Evolutionary conservation across 2,329 filamentous ascomycete genomes (phyloP).

Genomic region (Monosporascus sp.): DNA sequence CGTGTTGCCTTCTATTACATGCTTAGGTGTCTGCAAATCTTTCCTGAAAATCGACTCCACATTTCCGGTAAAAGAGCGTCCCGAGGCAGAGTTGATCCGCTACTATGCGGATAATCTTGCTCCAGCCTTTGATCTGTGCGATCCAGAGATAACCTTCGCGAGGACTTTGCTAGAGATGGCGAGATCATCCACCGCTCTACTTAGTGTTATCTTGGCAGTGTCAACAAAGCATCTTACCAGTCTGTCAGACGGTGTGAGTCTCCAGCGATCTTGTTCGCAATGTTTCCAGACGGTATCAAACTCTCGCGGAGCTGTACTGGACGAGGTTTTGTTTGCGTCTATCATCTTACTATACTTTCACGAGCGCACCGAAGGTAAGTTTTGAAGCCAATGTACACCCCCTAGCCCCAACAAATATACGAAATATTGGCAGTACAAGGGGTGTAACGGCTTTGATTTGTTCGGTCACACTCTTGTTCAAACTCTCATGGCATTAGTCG

Average conservation of each 20-base stretch:
- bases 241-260: not conserved
- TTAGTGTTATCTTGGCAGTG: not conserved
- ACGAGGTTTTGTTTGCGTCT: not conserved
- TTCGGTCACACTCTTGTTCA: not conserved
- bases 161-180: conserved; percentile 1
- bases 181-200: not conserved
- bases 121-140: conserved; percentile 2
- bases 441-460: too few relatives aligned
- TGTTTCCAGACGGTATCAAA: not conserved
- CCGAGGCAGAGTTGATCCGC: conserved; percentile 1
- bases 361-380: not conserved
- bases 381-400: not conserved
- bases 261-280: not conserved
- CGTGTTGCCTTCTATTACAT: not conserved
- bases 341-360: not conserved
- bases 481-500: not conserved
- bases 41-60: not conserved
- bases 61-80: not conserved
- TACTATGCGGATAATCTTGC: conserved; percentile 3
- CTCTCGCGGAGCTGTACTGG: not conserved
- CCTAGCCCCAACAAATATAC: too few relatives aligned
- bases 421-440: too few relatives aligned
- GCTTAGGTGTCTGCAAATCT: not conserved
- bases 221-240: not conserved
- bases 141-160: conserved; percentile 1